phyloP scores from a whole-genome alignment of 2,329 filamentous ascomycete species.

The Emmonsiellopsis sp. region DNA sequence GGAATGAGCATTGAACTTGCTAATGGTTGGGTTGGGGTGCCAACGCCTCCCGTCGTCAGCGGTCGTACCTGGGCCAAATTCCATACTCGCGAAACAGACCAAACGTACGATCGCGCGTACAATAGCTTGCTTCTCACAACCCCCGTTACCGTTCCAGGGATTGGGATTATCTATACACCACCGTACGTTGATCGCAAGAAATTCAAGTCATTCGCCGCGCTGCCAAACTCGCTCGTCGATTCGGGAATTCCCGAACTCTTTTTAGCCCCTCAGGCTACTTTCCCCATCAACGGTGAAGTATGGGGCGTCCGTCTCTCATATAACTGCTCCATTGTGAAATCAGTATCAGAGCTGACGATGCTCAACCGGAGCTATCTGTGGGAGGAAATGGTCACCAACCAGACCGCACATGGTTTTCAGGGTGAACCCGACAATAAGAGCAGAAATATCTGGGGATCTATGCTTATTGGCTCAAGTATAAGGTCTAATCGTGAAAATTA shows the following conservation, averaged over 20 bases:
- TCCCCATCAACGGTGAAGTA: conserved; percentile 1
- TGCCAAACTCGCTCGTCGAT: neutral
- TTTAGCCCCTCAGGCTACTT: conserved; percentile 3
- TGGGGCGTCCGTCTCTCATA: conserved; percentile 7
- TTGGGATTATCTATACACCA: conserved; percentile 5
- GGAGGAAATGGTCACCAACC: no score
- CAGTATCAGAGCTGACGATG: conserved; percentile 5
- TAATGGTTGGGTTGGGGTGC: conserved; percentile 3
- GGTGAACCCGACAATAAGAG: neutral
- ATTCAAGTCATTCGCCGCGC: neutral
- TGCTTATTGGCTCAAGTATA: neutral
- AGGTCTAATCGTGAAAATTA: neutral
- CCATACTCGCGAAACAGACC: neutral
- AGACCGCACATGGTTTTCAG: no score
- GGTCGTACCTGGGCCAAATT: conserved; percentile 2
- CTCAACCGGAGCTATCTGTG: neutral
- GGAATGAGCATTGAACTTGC: conserved; percentile 5
- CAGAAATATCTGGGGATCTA: neutral
- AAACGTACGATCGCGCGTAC: neutral
- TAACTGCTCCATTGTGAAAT: conserved; percentile 5
- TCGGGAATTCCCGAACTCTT: conserved; percentile 3
- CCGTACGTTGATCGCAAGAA: conserved; percentile 1
- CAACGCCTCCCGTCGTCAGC: neutral
- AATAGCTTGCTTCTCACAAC: neutral
- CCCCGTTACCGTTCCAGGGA: conserved; percentile 1